Percentiles rank a stretch among this genome's conserved stretches.
Conservation (phyloP, 2,329 filamentous ascomycete species). For the Helminthosporium solani region DNA sequence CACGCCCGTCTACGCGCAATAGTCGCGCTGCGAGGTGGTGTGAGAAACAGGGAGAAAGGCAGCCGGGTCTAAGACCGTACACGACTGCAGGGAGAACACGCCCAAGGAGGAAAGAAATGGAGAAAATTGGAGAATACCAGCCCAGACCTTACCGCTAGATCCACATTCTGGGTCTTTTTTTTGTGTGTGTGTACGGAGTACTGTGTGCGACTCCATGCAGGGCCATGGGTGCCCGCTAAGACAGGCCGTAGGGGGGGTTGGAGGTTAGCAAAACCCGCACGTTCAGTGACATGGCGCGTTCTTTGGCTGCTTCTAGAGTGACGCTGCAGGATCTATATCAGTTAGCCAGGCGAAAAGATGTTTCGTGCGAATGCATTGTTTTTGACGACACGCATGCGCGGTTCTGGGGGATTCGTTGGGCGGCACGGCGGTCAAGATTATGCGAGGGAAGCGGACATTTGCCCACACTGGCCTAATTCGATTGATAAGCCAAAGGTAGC, state of each 20-base stretch:
- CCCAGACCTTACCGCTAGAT: slow-evolving; percentile 16
- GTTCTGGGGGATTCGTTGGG: slow-evolving; percentile 8
- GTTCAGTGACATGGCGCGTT: slow-evolving; percentile 21
- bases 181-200: too few relatives aligned
- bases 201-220: slow-evolving; percentile 13
- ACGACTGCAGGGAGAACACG: slow-evolving; percentile 5
- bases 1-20: neutral
- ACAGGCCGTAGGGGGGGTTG: slow-evolving; percentile 18
- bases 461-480: slow-evolving; percentile 1
- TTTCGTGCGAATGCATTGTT: slow-evolving; percentile 4
- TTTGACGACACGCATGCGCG: slow-evolving; percentile 8
- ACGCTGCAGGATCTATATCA: slow-evolving; percentile 19
- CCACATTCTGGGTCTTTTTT: slow-evolving; percentile 14
- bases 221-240: slow-evolving; percentile 16
- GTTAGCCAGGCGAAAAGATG: slow-evolving; percentile 14
- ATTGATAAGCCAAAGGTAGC: slow-evolving; percentile 35
- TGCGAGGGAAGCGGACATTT: slow-evolving; percentile 21
- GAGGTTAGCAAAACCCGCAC: slow-evolving; percentile 22
- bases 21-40: too few relatives aligned
- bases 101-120: slow-evolving; percentile 15
- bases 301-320: slow-evolving; percentile 24
- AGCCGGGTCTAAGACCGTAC: too few relatives aligned
- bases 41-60: too few relatives aligned
- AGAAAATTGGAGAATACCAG: slow-evolving; percentile 15
- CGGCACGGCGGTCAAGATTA: slow-evolving; percentile 25